Evolutionary conservation across 116 monocot genomes (phyloP).

Genomic region (Iris pallida): DNA sequence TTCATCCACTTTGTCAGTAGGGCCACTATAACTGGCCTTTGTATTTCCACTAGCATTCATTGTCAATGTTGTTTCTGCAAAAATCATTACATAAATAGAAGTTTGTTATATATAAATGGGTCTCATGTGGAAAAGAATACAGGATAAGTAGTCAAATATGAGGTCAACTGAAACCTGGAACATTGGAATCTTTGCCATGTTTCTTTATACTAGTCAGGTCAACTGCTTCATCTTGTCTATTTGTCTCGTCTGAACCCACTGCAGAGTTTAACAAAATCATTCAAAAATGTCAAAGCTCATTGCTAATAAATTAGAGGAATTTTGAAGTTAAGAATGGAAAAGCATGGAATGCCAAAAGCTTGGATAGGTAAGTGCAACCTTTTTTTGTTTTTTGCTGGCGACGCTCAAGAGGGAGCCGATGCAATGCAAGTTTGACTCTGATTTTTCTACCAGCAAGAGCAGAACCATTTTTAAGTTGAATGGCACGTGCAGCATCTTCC

Average conservation of each 20-base stretch:
- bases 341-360: not conserved
- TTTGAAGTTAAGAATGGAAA: too few relatives aligned
- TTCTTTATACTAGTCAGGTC: not conserved
- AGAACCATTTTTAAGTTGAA: constrained; percentile 75
- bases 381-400: constrained; percentile 45
- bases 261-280: not conserved
- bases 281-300: constrained; percentile 1
- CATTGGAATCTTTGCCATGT: not conserved
- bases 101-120: too few relatives aligned
- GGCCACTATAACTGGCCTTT: too few relatives aligned
- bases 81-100: too few relatives aligned
- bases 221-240: constrained; percentile 8
- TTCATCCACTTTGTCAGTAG: too few relatives aligned
- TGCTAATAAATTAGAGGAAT: not conserved
- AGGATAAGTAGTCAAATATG: too few relatives aligned
- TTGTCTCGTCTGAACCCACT: constrained; percentile 17
- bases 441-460: constrained; percentile 74
- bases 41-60: too few relatives aligned
- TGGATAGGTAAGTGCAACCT: constrained; percentile 23
- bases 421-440: constrained; percentile 71
- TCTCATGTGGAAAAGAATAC: too few relatives aligned
- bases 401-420: constrained; percentile 54
- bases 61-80: too few relatives aligned
- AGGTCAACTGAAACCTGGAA: not conserved
- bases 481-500: constrained; percentile 72